Evolutionary conservation across 805 yeast species (phyloP), one percentile per base, ranked within the genome.

Genomic region (Ogataea henricii): DNA sequence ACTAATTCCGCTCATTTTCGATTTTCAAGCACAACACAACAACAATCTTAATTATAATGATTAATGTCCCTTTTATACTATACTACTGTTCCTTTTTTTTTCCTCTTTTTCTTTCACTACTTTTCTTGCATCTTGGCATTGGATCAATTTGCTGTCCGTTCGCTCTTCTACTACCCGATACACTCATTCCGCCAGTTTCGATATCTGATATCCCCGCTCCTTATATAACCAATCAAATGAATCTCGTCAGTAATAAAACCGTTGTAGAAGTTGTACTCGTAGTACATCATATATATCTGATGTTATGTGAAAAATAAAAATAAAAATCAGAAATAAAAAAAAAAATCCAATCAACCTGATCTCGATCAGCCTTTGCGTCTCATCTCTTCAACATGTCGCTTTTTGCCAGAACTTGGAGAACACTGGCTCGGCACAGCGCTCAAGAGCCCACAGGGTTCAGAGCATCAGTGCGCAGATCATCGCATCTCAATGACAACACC

Each of bases 1-100:
- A 37, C 46, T 42, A 30, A 21, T 40, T 44, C 25, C 50, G 46
- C 42, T 47, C 50, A 18, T 35, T 42, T 14, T 23, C 29, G 40
- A 37, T 30, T 30, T 13, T 12, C 35, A 17, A n/a, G n/a, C 10
- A 27, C 32, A 35, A 35, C 39, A 38, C 22, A 20, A 25, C 22
- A 13, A 20, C 25, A 32, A 42, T 32, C 23, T 25, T 33, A 22
- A 16, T 32, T 27, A 17, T 43, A 26, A 43, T 36, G 46, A 43
- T 36, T 35, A 43, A 43, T 43, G 46, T 17, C 45, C n/a, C n/a
- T n/a, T n/a, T n/a, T n/a, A n/a, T n/a, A n/a, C n/a, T n/a, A n/a
- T n/a, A n/a, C n/a, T n/a, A n/a, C n/a, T n/a, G n/a, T n/a, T n/a
- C n/a, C n/a, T 14, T 32, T 22, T 42, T 23, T 22, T 30, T 8